Evolutionary conservation across 2,329 filamentous ascomycete genomes (phyloP), one percentile per base, ranked within the genome.

Genomic region (Alternaria conjuncta): DNA sequence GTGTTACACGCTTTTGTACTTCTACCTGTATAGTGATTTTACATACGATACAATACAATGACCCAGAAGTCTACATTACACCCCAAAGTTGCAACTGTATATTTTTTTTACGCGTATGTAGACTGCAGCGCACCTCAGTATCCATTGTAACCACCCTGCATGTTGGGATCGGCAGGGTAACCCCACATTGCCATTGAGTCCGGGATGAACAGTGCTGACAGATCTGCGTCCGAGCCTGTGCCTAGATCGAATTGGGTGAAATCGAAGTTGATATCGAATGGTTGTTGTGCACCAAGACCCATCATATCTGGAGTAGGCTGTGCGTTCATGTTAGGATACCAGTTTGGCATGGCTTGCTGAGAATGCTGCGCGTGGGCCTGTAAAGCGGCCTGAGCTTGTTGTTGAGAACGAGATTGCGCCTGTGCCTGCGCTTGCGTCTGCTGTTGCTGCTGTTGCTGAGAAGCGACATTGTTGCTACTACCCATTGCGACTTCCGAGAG

Each of bases 401-500:
- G 74, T 25, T 72, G 73, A 12, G 68, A 66, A 26, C 55, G 67
- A 26, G 67, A 51, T 18, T 66, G 65, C n/a, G 61, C 56, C 47
- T 68, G 67, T n/a, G 60, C 32, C 53, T 41, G 36, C 36, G 36
- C n/a, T 36, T 36, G 32, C 32, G 32, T 36, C 32, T 36, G 32
- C 32, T 36, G 32, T 4, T 36, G 32, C 36, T 68, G 67, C 28
- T 64, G 67, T 13, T 57, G 47, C 46, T 64, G 63, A 21, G 64
- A 49, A 43, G 67, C 41, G 13, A 56, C 59, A n/a, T 64, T 65
- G 55, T 67, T 74, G 55, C 72, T 77, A 64, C 72, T 78, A 9
- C 76, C 73, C 76, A 79, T 79, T 9, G 79, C 79, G n/a, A 80
- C 79, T 68, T 81, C 79, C 5, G 79, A 80, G 9, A 80, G 71